Percentiles rank a stretch among this genome's conserved stretches.
Conservation (phyloP, 148 eudicot genomes). For the Drosera capensis region DNA sequence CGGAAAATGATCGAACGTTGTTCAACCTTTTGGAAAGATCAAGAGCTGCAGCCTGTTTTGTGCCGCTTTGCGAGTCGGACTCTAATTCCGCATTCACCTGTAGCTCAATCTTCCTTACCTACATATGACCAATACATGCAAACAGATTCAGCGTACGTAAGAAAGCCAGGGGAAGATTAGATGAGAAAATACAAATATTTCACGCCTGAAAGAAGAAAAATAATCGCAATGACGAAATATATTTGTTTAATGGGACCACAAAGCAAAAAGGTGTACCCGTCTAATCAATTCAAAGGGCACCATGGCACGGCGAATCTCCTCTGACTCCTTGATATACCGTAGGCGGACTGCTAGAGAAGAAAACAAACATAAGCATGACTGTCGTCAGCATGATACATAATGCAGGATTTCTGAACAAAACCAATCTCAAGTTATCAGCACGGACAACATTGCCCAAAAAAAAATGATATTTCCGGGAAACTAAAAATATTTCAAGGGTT, state of each 20-base stretch:
- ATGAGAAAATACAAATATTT: too few relatives aligned
- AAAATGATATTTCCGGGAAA: too few relatives aligned
- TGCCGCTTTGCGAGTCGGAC: slow-evolving; percentile 42
- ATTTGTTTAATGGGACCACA: background rate
- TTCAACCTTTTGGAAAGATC: slow-evolving; percentile 66
- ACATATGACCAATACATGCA: background rate
- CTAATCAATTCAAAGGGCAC: slow-evolving; percentile 55
- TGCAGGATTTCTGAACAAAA: too few relatives aligned
- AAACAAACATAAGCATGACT: background rate
- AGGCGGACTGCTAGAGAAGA: slow-evolving; percentile 28
- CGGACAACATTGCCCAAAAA: too few relatives aligned
- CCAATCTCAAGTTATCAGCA: too few relatives aligned
- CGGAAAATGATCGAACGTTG: slow-evolving; percentile 40
- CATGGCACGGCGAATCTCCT: slow-evolving; percentile 58
- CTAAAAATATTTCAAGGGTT: too few relatives aligned
- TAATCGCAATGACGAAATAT: background rate
- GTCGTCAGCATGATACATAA: too few relatives aligned
- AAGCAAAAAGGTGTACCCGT: slow-evolving; percentile 32
- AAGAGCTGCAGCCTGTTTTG: slow-evolving; percentile 64
- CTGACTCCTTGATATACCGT: slow-evolving; percentile 44
- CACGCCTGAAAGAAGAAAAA: too few relatives aligned
- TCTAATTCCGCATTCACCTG: slow-evolving; percentile 46
- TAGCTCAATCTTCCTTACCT: slow-evolving; percentile 77
- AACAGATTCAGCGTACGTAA: too few relatives aligned
- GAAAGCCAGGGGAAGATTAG: too few relatives aligned